Evolutionary conservation across 106 monocot genomes (phyloP), one percentile per base, ranked within the genome.

Genomic region (Platanthera guangdongensis): DNA sequence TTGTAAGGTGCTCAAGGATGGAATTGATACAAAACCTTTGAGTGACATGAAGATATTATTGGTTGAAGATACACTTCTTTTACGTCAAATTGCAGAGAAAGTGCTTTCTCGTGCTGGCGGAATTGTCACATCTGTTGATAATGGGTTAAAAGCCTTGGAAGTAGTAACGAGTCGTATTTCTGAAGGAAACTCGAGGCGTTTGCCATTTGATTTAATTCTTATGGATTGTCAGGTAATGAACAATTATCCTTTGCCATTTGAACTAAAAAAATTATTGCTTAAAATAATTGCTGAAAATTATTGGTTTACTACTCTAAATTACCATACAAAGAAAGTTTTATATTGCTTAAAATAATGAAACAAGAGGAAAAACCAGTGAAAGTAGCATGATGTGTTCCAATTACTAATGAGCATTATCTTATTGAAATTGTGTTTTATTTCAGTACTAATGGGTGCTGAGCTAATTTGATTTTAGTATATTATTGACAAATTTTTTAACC

Each of bases 201-300:
- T 86, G 52, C 78, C 82, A 30, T 90, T 81, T 47, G 80, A 90
- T 74, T 22, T 85, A 19, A 82, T 90, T 77, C 79, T 87, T 12
- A 90, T 90, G 90, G 85, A 85, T 57, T 95, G 95, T 63, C 78
- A 93, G 95, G 95, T 94, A 65, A 32, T 65, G 32, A 30, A 65
- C 65, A 90, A 75, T 57, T 65, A 9, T 60, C 5, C 5, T 8
- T 39, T 22, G 5, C 12, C 9, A 8, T 6, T 9, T 18, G 52
- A 9, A 8, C 16, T 22, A 22, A 21, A 15, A 2, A 25, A 72
- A 11, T 72, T 51, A 8, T 72, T 72, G 19, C 2, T 15, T n/a
- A n/a, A n/a, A n/a, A n/a, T n/a, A n/a, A n/a, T n/a, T n/a, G n/a
- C n/a, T n/a, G n/a, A n/a, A n/a, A n/a, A n/a, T n/a, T n/a, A n/a